Evolutionary conservation across 129 eudicot species (phyloP), one percentile per base, ranked within the genome.

Genomic region (Erigeron canadensis): DNA sequence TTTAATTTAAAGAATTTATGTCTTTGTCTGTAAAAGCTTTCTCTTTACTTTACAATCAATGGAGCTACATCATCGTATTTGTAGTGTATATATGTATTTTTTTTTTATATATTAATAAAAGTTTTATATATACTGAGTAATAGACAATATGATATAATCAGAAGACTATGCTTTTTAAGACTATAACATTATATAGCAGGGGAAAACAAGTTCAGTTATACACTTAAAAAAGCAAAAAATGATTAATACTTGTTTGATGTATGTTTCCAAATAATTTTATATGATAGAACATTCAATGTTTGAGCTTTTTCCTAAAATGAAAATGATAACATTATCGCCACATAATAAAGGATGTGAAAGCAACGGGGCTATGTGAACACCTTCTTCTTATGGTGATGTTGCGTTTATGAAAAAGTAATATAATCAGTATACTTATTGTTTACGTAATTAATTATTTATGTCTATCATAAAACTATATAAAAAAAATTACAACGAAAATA

Each of bases 321-420:
- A 21, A 63, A 40, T 13, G 41, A 41, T 39, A 50, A 64, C 43
- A 9, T 63, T 63, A 73, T 38, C 54, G 15, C 48, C 51, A 48
- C 22, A 62, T 48, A 8, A 55, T 44, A 77, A 76, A 75, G 82
- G 51, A 19, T 43, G 11, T 42, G 87, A 79, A 70, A 83, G 73
- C 42, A 79, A 83, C 63, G 8, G n/a, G 8, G n/a, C 28, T 72
- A 67, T 69, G 76, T 73, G 66, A 65, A 67, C n/a, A 19, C 37
- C 55, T 53, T 44, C 55, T 53, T 70, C 44, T 73, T 55, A 56
- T 57, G 79, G 69, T 44, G 34, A 38, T 37, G 17, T 68, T 54
- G 41, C 73, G 16, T 53, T 10, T 5, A 16, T 6, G 4, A 50
- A 50, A 70, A 70, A 54, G 28, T n/a, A 8, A 0, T 38, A 3